Conservation (phyloP, 2,329 filamentous ascomycete genomes). For the Exophiala viscosa region DNA sequence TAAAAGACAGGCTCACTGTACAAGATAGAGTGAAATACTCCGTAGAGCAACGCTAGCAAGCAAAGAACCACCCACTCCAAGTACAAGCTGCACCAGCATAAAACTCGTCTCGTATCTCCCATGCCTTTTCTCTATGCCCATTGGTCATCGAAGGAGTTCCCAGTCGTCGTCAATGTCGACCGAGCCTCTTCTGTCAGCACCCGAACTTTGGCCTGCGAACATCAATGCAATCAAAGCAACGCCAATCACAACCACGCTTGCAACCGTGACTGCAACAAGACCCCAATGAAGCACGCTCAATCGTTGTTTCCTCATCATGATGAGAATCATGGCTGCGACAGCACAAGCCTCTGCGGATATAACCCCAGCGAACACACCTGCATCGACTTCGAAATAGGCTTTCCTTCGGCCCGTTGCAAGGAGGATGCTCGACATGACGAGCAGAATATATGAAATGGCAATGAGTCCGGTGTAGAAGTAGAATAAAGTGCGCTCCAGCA, state of each 20-base stretch:
- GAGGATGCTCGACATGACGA: conserved; percentile 62
- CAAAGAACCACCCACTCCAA: too few species aligned
- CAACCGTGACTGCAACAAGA: conserved; percentile 10
- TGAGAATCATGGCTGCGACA: conserved; percentile 15
- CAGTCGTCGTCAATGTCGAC: not conserved
- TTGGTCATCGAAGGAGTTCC: too few species aligned
- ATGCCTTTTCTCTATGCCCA: too few species aligned
- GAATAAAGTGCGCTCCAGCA: conserved; percentile 55
- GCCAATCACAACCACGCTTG: conserved; percentile 13
- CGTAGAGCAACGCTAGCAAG: too few species aligned
- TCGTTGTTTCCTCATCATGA: conserved; percentile 19
- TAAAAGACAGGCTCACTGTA: too few species aligned
- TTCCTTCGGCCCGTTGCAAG: conserved; percentile 65
- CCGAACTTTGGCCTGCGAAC: conserved; percentile 2
- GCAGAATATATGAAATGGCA: conserved; percentile 58
- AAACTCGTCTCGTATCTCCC: too few species aligned
- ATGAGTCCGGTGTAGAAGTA: conserved; percentile 55
- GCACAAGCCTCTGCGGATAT: conserved; percentile 49
- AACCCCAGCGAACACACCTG: conserved; percentile 66
- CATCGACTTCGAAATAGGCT: conserved; percentile 67
- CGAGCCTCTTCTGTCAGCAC: not conserved
- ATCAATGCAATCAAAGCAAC: conserved; percentile 13
- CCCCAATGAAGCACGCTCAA: conserved; percentile 19
- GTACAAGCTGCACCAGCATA: too few species aligned
- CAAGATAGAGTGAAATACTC: too few species aligned